Base-by-base conservation (phyloP, 306 rosid species). In the Lupinus albus region DNA sequence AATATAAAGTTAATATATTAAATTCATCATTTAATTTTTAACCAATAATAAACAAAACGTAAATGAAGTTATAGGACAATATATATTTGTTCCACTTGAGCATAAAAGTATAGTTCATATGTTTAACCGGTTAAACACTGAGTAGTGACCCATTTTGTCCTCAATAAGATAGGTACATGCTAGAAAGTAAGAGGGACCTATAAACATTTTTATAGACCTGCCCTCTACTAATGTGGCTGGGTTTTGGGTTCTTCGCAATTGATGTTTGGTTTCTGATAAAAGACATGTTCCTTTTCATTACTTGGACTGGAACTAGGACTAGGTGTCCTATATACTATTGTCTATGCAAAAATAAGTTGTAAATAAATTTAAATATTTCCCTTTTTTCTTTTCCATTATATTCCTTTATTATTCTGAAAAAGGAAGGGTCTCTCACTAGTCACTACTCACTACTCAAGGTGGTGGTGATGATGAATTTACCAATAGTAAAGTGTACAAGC, bases 81-180 rank as follows among this genome's bases (percentile, higher is more conserved):
- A n/a, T n/a, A n/a, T n/a, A n/a, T n/a, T n/a, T n/a, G n/a, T n/a
- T n/a, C n/a, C n/a, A n/a, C n/a, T n/a, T n/a, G n/a, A 32, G 57
- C 80, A 62, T 56, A 79, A 77, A 82, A 68, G 56, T 10, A 52
- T 3, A 38, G 53, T 51, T 30, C 33, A 73, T 62, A 72, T 56
- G 47, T 18, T 57, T 35, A 46, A 61, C 83, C 82, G 78, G 76
- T 47, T 50, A 75, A 69, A 68, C 44, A 77, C 14, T n/a, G 78
- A 64, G 78, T 66, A 47, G 86, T 74, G 78, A 78, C 90, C 95
- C 92, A 84, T 77, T 85, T 77, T 84, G 84, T 84, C 87, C n/a
- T n/a, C 91, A 85, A 38, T 12, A 0, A 86, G 85, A 78, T 73
- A 82, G 79, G 55, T 38, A 12, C 5, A 1, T 8, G 8, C 38